Evolutionary conservation across 495 filamentous ascomycete species (phyloP).

Genomic region (Hypoxylon rickii): DNA sequence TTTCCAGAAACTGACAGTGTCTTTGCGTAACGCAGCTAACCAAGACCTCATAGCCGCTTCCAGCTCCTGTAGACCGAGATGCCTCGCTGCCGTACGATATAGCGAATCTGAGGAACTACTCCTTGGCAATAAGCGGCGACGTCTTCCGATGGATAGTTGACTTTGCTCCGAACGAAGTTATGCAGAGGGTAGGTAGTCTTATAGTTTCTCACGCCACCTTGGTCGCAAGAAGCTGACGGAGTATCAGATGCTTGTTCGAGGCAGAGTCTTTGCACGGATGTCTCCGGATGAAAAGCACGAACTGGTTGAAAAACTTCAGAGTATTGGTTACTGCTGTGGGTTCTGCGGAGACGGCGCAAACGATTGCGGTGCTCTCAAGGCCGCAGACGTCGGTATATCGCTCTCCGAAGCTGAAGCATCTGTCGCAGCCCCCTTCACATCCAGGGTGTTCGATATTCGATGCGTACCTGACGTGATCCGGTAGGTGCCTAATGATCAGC

Average conservation of each 20-base stretch:
- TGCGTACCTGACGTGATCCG: constrained; percentile 94
- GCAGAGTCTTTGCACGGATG: constrained; percentile 97
- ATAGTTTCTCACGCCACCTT: not conserved
- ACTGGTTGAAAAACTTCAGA: constrained; percentile 94
- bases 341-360: constrained; percentile 99
- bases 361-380: constrained; percentile 96
- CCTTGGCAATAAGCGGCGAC: constrained; percentile 86
- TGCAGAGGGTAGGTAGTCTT: constrained; percentile 62
- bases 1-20: not conserved
- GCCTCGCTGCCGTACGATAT: constrained; percentile 84
- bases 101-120: constrained; percentile 77
- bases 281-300: constrained; percentile 99
- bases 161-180: constrained; percentile 75
- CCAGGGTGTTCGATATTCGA: constrained; percentile 91
- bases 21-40: constrained; percentile 36
- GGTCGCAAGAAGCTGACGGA: constrained; percentile 33
- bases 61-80: constrained; percentile 70
- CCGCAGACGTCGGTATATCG: constrained; percentile 98
- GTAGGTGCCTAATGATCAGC: constrained; percentile 42
- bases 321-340: constrained; percentile 91
- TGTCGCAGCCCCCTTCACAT: constrained; percentile 96
- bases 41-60: constrained; percentile 61
- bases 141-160: constrained; percentile 96
- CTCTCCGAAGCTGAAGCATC: constrained; percentile 97
- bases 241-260: constrained; percentile 78